A percentile compares a stretch with the other conserved stretches of the same genome.
phyloP scores from a whole-genome alignment of 2,329 filamentous ascomycete genomes.

The Dactylellina haptotyla region DNA sequence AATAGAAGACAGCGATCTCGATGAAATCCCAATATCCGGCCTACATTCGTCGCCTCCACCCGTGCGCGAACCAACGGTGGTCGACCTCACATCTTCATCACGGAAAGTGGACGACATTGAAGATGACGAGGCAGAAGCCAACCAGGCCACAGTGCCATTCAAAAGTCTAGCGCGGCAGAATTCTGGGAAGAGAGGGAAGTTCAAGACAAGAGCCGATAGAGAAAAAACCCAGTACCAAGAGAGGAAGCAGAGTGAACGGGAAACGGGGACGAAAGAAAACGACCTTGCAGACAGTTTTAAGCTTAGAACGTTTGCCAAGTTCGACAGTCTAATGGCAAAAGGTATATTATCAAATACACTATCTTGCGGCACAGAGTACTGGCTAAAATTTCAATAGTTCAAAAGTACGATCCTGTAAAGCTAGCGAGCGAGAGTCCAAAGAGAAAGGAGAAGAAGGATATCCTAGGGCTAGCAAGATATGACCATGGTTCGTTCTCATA shows the following conservation, averaged over 20 bases:
- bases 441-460: slow-evolving; percentile 17
- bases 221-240: slow-evolving; percentile 24
- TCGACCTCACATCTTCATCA: neutral
- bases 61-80: neutral
- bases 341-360: no score
- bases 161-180: neutral
- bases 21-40: neutral
- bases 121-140: slow-evolving; percentile 14
- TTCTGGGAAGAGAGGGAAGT: slow-evolving; percentile 33
- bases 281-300: neutral
- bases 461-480: slow-evolving; percentile 15
- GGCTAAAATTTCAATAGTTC: slow-evolving; percentile 9
- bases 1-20: slow-evolving; percentile 35
- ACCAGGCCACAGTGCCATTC: neutral
- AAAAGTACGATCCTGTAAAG: slow-evolving; percentile 25
- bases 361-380: neutral
- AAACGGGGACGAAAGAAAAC: neutral
- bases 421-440: slow-evolving; percentile 17
- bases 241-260: slow-evolving; percentile 6
- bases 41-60: slow-evolving; percentile 7
- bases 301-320: neutral
- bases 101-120: slow-evolving; percentile 22
- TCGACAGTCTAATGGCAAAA: slow-evolving; percentile 1
- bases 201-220: slow-evolving; percentile 15
- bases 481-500: slow-evolving; percentile 7